These are phyloP conservation scores for Ophiocordyceps unilateralis DNA, from an alignment of 2,329 filamentous ascomycete species.

Conservation along the genomic window DNA sequence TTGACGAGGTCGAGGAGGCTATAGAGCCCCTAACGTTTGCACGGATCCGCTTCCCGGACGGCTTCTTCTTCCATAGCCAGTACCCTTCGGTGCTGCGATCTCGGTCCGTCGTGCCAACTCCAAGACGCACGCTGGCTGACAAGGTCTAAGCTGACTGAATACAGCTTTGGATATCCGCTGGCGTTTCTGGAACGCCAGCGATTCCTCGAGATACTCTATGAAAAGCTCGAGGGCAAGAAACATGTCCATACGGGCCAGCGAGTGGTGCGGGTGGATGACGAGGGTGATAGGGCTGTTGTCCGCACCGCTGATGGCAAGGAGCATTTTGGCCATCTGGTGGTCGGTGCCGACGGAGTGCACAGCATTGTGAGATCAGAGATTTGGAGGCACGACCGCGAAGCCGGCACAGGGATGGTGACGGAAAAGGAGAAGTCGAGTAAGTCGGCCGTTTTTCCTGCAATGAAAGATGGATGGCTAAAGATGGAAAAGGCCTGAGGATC, in stretches of 20 bases:
- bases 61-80: constrained; percentile 3
- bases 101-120: constrained; percentile 1
- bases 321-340: constrained; percentile 14
- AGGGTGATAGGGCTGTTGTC: constrained; percentile 8
- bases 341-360: constrained; percentile 22
- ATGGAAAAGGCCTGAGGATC: constrained; percentile 2
- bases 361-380: constrained; percentile 15
- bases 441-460: background rate
- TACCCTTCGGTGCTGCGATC: constrained; percentile 2
- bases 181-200: constrained; percentile 18
- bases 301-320: constrained; percentile 12
- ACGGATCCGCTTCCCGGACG: constrained; percentile 3
- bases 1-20: constrained; percentile 6
- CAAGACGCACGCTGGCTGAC: no score
- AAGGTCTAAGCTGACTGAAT: background rate
- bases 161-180: constrained; percentile 11
- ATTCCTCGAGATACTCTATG: constrained; percentile 16
- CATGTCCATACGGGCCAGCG: constrained; percentile 5
- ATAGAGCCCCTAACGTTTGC: constrained; percentile 3
- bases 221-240: constrained; percentile 13
- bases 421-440: constrained; percentile 4
- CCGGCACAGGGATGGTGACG: constrained; percentile 8
- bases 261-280: constrained; percentile 4
- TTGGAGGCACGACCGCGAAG: constrained; percentile 6
- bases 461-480: no score